Base-by-base conservation (phyloP, 1,139 yeast species). In the Geotrichum phurueaensis region DNA sequence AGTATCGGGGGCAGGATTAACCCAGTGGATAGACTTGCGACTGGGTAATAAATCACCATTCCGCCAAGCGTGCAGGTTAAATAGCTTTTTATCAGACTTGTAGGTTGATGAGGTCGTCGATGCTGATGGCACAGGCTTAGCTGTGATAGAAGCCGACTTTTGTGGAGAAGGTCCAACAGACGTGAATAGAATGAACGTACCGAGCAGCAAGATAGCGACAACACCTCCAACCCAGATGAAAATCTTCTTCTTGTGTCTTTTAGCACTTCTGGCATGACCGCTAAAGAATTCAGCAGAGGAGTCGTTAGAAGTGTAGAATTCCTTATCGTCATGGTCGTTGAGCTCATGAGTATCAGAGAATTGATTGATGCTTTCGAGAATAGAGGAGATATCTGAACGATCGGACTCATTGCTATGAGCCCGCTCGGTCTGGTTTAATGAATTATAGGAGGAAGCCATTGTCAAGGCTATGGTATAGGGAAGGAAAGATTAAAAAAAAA, bases 1-100 rank as follows among this genome's bases (percentile, higher is more conserved):
- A 15, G 58, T 57, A 15, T 56, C 59, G 12, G 63, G 63, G 45
- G 61, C 62, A 22, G 63, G 60, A 2, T 61, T 22, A 12, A 59
- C 60, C 62, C 62, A 59, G 51, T 59, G 57, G 10, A 61, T 29
- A 20, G 53, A 27, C 27, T 59, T 58, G 49, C 39, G 59, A 7
- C 55, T 22, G 4, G 63, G 62, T 20, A 36, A 22, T n/a, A 61
- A 57, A 2, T 20, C 50, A 10, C 63, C 62, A 3, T 29, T 22
- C 23, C 56, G 53, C 63, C 63, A 61, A 25, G 52, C 53, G 13
- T 54, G n/a, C 57, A 61, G 56, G 22, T 29, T 23, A 48, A 61
- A 59, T 15, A 57, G 47, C 15, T 31, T 49, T 39, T 60, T 60
- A 49, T 56, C 57, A n/a, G 59, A 15, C 33, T 57, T 29, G 27